Base-by-base conservation (phyloP, 441 rosid species). In the Capsella rubella region DNA sequence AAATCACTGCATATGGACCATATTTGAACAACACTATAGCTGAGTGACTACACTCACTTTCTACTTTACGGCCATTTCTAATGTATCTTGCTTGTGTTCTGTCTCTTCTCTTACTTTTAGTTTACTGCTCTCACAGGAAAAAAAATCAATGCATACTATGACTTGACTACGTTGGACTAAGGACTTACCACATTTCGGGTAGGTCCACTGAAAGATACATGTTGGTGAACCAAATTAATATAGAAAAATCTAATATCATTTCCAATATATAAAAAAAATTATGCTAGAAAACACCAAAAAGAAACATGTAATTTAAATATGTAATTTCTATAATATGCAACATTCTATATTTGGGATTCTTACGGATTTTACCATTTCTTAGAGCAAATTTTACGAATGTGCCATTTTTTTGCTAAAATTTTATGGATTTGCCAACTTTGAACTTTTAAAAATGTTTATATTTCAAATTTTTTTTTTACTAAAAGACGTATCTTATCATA, bases 51-150 rank as follows among this genome's bases (percentile, higher is more conserved):
- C 47, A 63, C 56, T 63, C 18, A n/a, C 21, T 72, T 62, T 42
- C 56, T 28, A 42, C n/a, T 71, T 18, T 60, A 60, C 58, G 74
- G 60, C 59, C 29, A 59, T 39, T 21, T 21, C 59, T 62, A 63
- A 62, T 62, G 61, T 72, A 42, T 52, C 9, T 53, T 53, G 54
- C 65, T 60, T 60, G 64, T 56, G 77, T 46, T 69, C 3, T 55
- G 77, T 73, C 65, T 73, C 51, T 73, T 73, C 58, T 73, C 31
- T 64, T 64, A 27, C 71, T 73, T 72, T 56, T 64, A 45, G 51
- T 64, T 35, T 69, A 64, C 65, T 73, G 71, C 50, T 54, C 42
- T 25, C n/a, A 2, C n/a, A 72, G 14, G 8, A 34, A 8, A 34
- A 63, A 18, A 72, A 34, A 64, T 40, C 32, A 43, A 5, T n/a